Conservation (phyloP, 108 stramenopile species). For the Fragilariopsis cylindrus region DNA sequence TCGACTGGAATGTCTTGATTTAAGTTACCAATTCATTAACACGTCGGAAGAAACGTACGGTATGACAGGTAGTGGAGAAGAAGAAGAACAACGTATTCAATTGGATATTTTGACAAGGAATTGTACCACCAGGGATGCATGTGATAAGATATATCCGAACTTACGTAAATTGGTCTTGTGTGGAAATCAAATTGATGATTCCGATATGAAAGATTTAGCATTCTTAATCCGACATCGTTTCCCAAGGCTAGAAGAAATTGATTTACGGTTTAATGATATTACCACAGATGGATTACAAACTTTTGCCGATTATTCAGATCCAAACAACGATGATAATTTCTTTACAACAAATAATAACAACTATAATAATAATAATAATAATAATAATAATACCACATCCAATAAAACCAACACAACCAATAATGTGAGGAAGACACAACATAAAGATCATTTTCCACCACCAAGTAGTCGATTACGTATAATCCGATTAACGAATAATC, state of each 20-base stretch:
- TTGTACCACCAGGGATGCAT: background rate
- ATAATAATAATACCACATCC: background rate
- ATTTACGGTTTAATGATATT: slow-evolving; percentile 18
- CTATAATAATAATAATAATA: too few species aligned
- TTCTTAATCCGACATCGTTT: slow-evolving; percentile 12
- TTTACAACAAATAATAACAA: background rate
- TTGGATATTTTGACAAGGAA: slow-evolving; percentile 5
- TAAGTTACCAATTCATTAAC: slow-evolving; percentile 8
- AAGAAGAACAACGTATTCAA: slow-evolving; percentile 3
- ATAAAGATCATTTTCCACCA: background rate
- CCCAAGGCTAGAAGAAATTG: slow-evolving; percentile 9
- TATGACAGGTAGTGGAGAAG: background rate
- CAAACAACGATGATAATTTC: background rate
- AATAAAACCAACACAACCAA: background rate
- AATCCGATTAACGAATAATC: slow-evolving; percentile 13
- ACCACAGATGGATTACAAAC: slow-evolving; percentile 17
- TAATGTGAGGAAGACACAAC: too few species aligned
- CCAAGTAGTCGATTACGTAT: slow-evolving; percentile 2
- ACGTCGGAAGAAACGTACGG: slow-evolving; percentile 11
- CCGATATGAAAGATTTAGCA: slow-evolving; percentile 12
- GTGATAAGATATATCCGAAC: background rate
- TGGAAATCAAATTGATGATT: slow-evolving; percentile 16
- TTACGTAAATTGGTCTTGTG: background rate
- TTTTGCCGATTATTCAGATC: slow-evolving; percentile 15
- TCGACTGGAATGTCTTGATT: slow-evolving; percentile 3